Base-by-base conservation (phyloP, 805 yeast genomes). In the Kodamaea jinghongensis region DNA sequence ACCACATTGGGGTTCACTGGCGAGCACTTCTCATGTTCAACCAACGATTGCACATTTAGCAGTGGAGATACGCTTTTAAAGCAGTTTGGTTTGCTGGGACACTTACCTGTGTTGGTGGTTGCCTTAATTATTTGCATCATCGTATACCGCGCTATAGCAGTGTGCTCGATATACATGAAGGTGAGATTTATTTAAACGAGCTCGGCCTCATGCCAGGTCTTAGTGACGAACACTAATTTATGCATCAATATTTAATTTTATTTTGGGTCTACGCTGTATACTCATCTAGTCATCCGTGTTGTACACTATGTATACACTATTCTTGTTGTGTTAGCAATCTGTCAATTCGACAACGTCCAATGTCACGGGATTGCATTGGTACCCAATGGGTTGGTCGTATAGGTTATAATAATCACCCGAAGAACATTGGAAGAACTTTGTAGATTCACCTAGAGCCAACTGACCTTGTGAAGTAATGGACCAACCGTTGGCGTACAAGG, bases 401-500 rank as follows among this genome's bases (percentile, higher is more conserved):
- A 67, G 44, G 38, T 67, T 67, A 50, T 61, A 66, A 49, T 57
- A 65, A 22, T 60, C 64, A 0, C 73, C 73, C 3, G 68, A 59
- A 12, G 63, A 56, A 52, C 73, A 67, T 45, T 65, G 72, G 47
- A 51, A 67, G 41, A 67, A 67, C 29, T 48, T 46, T 4, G 61
- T 53, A 4, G 54, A 46, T 32, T 53, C 39, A 12, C 71, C 71
- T 34, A 65, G 50, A 2, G 61, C 57, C 43, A 67, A 56, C 44
- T 56, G 54, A 7, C 71, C 71, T 6, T 52, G 36, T 1, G 39
- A 32, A 3, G 67, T 60, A 17, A 67, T 55, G 28, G 61, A 58
- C 73, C 73, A 67, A 2, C 69, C 69, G 17, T 64, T 60, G 20
- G 69, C 67, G 36, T 60, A 65, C 11, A 64, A 41, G 10, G 70